phyloP scores from a whole-genome alignment of 129 eudicot species.

The Escallonia herrerae region DNA sequence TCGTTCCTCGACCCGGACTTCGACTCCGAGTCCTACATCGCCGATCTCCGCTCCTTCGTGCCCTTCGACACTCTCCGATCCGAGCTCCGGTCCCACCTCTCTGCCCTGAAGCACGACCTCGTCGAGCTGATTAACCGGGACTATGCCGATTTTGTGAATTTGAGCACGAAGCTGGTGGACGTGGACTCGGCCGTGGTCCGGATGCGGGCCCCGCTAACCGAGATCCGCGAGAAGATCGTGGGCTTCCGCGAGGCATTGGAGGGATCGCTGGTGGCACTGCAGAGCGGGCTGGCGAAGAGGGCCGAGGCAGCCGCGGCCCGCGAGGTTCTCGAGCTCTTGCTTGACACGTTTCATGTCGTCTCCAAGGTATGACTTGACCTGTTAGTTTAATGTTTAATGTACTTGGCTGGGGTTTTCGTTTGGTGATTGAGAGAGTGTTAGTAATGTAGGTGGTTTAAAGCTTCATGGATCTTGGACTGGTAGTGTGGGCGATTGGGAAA shows the following conservation, averaged over 20 bases:
- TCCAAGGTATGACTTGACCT: conserved; percentile 52
- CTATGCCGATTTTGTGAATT: conserved; percentile 80
- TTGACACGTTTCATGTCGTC: conserved; percentile 87
- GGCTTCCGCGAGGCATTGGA: conserved; percentile 61
- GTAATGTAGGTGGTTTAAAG: too few relatives aligned
- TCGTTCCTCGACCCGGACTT: conserved; percentile 60
- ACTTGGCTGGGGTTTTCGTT: too few relatives aligned
- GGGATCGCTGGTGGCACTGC: conserved; percentile 49
- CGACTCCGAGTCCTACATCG: conserved; percentile 83
- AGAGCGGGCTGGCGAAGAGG: conserved; percentile 56
- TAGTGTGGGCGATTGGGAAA: too few relatives aligned
- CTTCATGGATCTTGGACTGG: too few relatives aligned
- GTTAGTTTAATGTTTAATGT: too few relatives aligned
- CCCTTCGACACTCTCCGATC: conserved; percentile 89
- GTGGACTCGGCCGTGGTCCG: conserved; percentile 78
- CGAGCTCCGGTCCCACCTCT: conserved; percentile 84
- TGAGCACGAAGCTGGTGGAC: conserved; percentile 82
- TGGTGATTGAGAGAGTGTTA: too few relatives aligned
- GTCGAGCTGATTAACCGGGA: conserved; percentile 86
- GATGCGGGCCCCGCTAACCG: conserved; percentile 85
- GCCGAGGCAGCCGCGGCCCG: conserved; percentile 66
- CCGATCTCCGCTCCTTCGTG: conserved; percentile 94
- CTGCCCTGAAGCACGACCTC: conserved; percentile 63
- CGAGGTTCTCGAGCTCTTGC: conserved; percentile 73
- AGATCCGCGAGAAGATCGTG: conserved; percentile 70